Percentiles rank a stretch among this genome's conserved stretches.
Evolutionary conservation across 2,329 filamentous ascomycete species (phyloP).

Genomic region (Fusarium tjaetaba): DNA sequence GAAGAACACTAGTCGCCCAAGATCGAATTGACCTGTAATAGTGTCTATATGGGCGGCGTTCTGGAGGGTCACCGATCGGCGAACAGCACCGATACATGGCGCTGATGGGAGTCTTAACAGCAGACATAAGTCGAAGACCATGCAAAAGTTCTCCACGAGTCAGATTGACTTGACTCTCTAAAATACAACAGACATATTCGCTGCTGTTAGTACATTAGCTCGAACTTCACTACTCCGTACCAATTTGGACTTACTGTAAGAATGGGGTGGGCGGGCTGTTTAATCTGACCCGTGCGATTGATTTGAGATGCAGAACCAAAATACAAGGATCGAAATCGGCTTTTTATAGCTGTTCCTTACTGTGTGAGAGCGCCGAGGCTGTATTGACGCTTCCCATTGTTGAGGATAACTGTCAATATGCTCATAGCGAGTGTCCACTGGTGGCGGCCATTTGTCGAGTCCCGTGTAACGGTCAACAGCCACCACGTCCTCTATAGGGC

Average conservation of each 20-base stretch:
- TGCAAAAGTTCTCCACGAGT: too few relatives aligned
- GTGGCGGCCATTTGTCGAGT: background rate
- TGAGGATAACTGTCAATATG: background rate
- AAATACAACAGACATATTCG: too few relatives aligned
- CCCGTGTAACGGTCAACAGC: background rate
- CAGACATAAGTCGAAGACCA: too few relatives aligned
- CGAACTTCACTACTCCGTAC: too few relatives aligned
- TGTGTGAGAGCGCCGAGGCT: background rate
- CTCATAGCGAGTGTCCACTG: background rate
- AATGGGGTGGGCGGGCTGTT: too few relatives aligned
- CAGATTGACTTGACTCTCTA: too few relatives aligned
- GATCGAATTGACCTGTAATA: background rate
- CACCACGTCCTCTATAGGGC: accelerated
- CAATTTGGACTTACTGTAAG: too few relatives aligned
- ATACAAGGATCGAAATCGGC: background rate
- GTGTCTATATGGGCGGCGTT: background rate
- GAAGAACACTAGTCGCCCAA: background rate
- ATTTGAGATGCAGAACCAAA: background rate
- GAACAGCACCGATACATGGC: background rate
- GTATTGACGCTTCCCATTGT: background rate
- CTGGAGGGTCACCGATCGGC: background rate
- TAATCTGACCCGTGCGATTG: too few relatives aligned
- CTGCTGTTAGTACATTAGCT: too few relatives aligned
- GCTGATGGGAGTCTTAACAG: too few relatives aligned
- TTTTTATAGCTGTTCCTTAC: background rate